Percentiles rank a stretch among this genome's conserved stretches.
These are phyloP conservation scores for Strombidium stylifer DNA, from an alignment of 73 alveolate species.

Conservation along the genomic window DNA sequence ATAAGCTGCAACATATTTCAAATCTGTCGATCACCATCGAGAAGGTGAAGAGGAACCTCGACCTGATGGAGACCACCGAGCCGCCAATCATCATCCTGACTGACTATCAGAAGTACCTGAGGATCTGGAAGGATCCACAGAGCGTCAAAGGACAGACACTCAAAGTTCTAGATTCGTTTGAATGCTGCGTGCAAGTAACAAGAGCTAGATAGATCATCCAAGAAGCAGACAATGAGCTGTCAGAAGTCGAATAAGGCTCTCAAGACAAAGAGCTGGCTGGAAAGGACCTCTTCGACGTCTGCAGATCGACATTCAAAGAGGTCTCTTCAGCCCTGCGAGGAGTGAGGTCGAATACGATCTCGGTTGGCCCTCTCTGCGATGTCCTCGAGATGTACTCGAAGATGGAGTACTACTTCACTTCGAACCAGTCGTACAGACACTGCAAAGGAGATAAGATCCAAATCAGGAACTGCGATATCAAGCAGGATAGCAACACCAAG, in stretches of 20 bases:
- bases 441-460: conserved; percentile 37
- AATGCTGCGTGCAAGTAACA: too few relatives aligned
- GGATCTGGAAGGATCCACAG: conserved; percentile 61
- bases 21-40: conserved; percentile 79
- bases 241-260: too few relatives aligned
- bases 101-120: conserved; percentile 63
- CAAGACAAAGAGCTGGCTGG: too few relatives aligned
- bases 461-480: conserved; percentile 65
- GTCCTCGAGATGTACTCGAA: conserved; percentile 44
- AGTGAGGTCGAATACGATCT: conserved; percentile 1
- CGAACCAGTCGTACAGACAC: conserved; percentile 36
- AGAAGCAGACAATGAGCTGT: too few relatives aligned
- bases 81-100: conserved; percentile 82
- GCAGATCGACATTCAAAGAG: too few relatives aligned
- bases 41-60: conserved; percentile 76
- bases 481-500: conserved; percentile 3
- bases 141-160: conserved; percentile 59
- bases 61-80: conserved; percentile 58
- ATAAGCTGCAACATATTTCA: conserved; percentile 72
- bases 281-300: too few relatives aligned
- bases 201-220: too few relatives aligned
- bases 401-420: conserved; percentile 54
- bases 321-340: too few relatives aligned
- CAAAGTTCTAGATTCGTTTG: conserved; percentile 24
- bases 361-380: conserved; percentile 59